phyloP scores from a whole-genome alignment of 352 stramenopile genomes.

The Globisporangium polare region DNA sequence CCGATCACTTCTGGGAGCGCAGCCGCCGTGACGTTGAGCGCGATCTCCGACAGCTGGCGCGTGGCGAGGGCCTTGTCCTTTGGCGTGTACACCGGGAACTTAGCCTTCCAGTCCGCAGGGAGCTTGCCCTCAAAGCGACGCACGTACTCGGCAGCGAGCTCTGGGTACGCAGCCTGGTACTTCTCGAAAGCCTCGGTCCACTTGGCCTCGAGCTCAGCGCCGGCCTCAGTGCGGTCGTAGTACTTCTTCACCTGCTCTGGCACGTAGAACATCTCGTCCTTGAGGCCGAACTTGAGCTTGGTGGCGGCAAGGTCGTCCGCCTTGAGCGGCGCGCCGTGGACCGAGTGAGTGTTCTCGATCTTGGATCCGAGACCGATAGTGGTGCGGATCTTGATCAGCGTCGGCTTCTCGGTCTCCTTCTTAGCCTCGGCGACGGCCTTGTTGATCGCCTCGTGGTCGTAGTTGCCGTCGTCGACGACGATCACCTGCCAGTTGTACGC shows the following conservation, averaged over 20 bases:
- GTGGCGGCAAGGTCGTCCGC: constrained; percentile 88
- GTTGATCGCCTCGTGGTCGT: constrained; percentile 90
- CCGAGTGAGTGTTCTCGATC: constrained; percentile 89
- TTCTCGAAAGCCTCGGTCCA: constrained; percentile 91
- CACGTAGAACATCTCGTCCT: constrained; percentile 93
- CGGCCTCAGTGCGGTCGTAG: constrained; percentile 83
- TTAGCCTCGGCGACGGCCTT: constrained; percentile 94
- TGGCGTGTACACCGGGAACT: constrained; percentile 90
- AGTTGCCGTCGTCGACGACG: constrained; percentile 93
- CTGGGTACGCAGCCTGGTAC: constrained; percentile 90
- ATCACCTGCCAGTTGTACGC: constrained; percentile 98
- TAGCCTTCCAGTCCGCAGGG: constrained; percentile 88
- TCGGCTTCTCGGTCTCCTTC: constrained; percentile 94
- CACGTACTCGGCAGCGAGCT: constrained; percentile 92
- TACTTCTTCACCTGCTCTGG: constrained; percentile 91
- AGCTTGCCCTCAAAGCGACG: constrained; percentile 92
- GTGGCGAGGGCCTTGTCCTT: constrained; percentile 91
- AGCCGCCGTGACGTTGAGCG: constrained; percentile 93
- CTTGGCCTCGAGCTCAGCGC: constrained; percentile 69
- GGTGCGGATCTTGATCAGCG: constrained; percentile 98
- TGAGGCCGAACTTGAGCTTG: constrained; percentile 92
- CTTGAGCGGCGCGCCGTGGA: constrained; percentile 97
- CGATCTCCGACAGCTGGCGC: constrained; percentile 93
- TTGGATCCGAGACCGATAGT: constrained; percentile 96
- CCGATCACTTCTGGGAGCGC: constrained; percentile 96